Evolutionary conservation across 2,329 filamentous ascomycete genomes (phyloP).

Genomic region (Basipetospora chlamydospora): DNA sequence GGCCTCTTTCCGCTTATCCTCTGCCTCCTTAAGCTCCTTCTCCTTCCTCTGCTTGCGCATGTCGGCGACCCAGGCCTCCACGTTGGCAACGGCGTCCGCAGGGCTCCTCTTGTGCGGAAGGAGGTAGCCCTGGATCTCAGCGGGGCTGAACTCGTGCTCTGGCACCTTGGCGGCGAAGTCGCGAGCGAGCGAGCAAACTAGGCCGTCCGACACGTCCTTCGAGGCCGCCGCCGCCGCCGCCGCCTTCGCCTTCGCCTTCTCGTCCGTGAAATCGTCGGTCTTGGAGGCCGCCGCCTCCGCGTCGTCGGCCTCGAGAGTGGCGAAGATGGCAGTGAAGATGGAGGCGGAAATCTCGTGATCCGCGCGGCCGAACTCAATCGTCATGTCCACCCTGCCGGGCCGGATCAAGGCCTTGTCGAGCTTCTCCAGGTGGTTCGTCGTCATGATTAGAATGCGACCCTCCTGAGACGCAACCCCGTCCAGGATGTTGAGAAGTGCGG

Average conservation of each 20-base stretch:
- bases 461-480: constrained; percentile 57
- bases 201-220: constrained; percentile 13
- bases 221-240: constrained; percentile 8
- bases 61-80: constrained; percentile 33
- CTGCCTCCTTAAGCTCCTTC: constrained; percentile 15
- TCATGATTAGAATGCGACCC: constrained; percentile 50
- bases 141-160: constrained; percentile 40
- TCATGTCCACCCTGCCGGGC: constrained; percentile 47
- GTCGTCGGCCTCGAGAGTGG: constrained; percentile 34
- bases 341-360: constrained; percentile 35
- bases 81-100: constrained; percentile 28
- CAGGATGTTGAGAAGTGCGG: constrained; percentile 66
- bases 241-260: background rate
- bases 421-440: constrained; percentile 48
- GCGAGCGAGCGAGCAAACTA: constrained; percentile 13
- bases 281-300: constrained; percentile 11
- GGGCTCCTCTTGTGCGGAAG: constrained; percentile 40
- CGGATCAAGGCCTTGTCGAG: constrained; percentile 48
- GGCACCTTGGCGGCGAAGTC: constrained; percentile 36
- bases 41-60: constrained; percentile 25
- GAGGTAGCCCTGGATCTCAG: constrained; percentile 45
- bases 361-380: constrained; percentile 39
- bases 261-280: constrained; percentile 4
- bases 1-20: constrained; percentile 9
- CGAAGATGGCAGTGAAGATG: constrained; percentile 45